Conservation (phyloP, 495 filamentous ascomycete species). For the Penicillium turbatum region DNA sequence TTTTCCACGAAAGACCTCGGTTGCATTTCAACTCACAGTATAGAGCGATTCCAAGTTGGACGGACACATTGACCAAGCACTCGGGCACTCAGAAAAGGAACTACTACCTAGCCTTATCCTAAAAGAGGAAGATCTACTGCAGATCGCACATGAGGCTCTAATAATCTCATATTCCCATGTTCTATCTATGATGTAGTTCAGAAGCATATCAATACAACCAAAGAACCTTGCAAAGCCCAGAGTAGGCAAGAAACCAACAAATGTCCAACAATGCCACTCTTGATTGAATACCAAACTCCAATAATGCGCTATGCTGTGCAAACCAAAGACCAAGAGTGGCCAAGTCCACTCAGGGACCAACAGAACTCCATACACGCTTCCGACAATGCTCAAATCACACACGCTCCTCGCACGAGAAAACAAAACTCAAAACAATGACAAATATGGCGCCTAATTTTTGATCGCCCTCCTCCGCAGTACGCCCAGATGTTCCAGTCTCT, state of each 20-base stretch:
- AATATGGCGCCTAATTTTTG: conserved; percentile 18
- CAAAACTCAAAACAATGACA: conserved; percentile 5
- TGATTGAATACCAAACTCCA: conserved; percentile 20
- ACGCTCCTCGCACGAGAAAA: background rate
- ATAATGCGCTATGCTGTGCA: conserved; percentile 20
- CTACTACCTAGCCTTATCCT: too few relatives aligned
- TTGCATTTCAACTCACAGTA: too few relatives aligned
- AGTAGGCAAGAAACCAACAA: background rate
- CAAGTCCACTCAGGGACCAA: conserved; percentile 6
- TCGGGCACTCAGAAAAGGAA: too few relatives aligned
- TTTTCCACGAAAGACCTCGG: too few relatives aligned
- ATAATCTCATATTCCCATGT: too few relatives aligned
- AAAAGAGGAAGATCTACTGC: too few relatives aligned
- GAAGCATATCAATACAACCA: background rate
- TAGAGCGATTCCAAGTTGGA: too few relatives aligned
- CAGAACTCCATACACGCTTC: conserved; percentile 15
- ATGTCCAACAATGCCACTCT: background rate
- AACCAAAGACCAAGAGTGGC: conserved; percentile 10
- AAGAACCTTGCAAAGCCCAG: background rate
- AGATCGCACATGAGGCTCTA: too few relatives aligned
- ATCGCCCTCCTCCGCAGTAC: conserved; percentile 42
- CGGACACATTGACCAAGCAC: too few relatives aligned
- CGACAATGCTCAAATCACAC: conserved; percentile 12
- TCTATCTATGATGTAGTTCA: too few relatives aligned
- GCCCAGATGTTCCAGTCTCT: conserved; percentile 39